Base-by-base conservation (phyloP, 2,329 filamentous ascomycete species). In the Aureobasidium sp. region DNA sequence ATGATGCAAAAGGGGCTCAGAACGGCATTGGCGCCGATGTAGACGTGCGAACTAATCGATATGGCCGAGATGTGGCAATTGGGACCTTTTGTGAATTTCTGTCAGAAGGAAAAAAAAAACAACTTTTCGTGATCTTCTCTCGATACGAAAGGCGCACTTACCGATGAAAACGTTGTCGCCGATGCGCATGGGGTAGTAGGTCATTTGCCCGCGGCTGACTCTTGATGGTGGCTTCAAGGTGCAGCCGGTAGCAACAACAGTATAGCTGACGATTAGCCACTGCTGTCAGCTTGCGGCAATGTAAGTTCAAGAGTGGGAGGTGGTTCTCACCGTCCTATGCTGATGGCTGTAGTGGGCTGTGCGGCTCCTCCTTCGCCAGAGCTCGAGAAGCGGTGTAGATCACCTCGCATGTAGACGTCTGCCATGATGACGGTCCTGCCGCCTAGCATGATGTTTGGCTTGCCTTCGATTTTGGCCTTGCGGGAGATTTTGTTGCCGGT, bases 401-500 rank as follows among this genome's bases (percentile, higher is more conserved):
- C 93, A 39, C 91, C 93, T 42, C 93, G 85, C 66, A 98, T 89
- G 70, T 93, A 90, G 62, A 90, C 91, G 66, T 95, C 90, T 58
- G 90, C 86, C 77, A 95, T 90, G 65, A 98, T 95, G 58, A 97
- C 89, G 1, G 90, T 95, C 71, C 70, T 95, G 58, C 93, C 93
- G 61, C 90, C 93, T 2, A 98, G 85, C 71, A 95, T 95, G 71
- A 98, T 97, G 72, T 97, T 95, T 62, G 95, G 90, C 19, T 91
- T 96, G 63, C 93, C 93, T 64, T 95, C 87, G 62, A 98, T 88
- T 66, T 86, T 84, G 57, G 89, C 88, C 61, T 89, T 89, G 60
- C 93, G 88, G 34, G 90, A 91, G 64, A 98, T 93, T 74, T 97
- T 97, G 79, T 98, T 98, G 61, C 93, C 93, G 2, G 90, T 95